A percentile compares a stretch with the other conserved stretches of the same genome.
Conservation (phyloP, 2,329 filamentous ascomycete genomes). For the Periconia sp. region DNA sequence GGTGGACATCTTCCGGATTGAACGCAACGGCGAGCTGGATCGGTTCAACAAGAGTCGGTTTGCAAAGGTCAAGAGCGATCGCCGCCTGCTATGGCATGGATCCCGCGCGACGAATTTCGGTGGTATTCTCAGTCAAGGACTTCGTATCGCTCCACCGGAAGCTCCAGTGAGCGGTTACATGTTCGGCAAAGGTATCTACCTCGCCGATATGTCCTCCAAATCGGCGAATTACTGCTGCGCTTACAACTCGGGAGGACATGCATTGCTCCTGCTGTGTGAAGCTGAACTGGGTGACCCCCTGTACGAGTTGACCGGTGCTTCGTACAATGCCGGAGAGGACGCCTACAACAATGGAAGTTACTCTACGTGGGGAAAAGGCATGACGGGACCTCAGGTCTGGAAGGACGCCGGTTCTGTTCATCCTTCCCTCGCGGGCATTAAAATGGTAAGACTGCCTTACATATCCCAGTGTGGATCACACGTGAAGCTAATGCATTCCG, state of each 20-base stretch:
- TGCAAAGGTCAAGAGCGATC: constrained; percentile 60
- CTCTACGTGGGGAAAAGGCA: constrained; percentile 72
- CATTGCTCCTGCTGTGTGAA: constrained; percentile 79
- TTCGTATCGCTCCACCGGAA: constrained; percentile 86
- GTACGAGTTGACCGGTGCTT: constrained; percentile 60
- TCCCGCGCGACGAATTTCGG: constrained; percentile 82
- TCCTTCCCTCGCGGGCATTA: constrained; percentile 64
- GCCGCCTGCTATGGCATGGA: constrained; percentile 84
- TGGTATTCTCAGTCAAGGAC: constrained; percentile 82
- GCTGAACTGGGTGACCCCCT: constrained; percentile 79
- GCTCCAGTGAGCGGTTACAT: constrained; percentile 80
- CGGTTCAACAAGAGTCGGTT: constrained; percentile 65
- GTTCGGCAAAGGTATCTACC: constrained; percentile 89
- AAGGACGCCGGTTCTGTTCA: constrained; percentile 73
- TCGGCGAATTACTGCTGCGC: constrained; percentile 75
- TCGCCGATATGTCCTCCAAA: constrained; percentile 80
- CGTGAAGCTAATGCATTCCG: background rate
- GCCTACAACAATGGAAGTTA: constrained; percentile 63
- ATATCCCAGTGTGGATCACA: background rate
- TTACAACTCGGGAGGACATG: constrained; percentile 65
- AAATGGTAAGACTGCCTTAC: constrained; percentile 59
- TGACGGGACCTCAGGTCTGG: constrained; percentile 67
- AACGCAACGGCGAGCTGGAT: constrained; percentile 70
- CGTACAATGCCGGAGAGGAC: constrained; percentile 64
- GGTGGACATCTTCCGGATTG: constrained; percentile 79